These are phyloP conservation scores for Phycomyces nitens DNA, from an alignment of 192 early-diverging fungal species.

Conservation along the genomic window DNA sequence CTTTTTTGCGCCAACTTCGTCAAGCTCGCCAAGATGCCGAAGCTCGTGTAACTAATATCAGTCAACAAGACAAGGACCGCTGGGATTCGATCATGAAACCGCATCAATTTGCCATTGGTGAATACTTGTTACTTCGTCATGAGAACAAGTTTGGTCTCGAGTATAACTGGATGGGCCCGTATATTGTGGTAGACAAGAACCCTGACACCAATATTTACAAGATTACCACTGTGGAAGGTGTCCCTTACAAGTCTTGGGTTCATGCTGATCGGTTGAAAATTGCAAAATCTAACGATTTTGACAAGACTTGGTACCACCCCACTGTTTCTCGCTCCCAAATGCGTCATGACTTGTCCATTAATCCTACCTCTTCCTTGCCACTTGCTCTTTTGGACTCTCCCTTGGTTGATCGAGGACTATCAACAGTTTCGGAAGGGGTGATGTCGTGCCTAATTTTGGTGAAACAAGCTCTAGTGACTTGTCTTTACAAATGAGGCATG, in stretches of 20 bases:
- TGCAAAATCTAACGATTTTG: not conserved
- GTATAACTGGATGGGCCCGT: constrained; percentile 9
- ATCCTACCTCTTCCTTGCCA: no score
- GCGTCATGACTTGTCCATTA: no score
- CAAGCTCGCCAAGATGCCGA: not conserved
- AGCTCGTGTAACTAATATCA: not conserved
- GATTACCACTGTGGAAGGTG: not conserved
- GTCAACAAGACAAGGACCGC: not conserved
- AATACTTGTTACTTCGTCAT: not conserved
- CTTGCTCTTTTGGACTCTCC: no score
- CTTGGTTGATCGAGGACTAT: no score
- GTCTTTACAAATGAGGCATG: no score
- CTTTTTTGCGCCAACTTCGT: constrained; percentile 10
- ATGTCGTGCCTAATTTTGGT: no score
- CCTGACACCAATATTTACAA: not conserved
- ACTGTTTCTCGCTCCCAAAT: not conserved
- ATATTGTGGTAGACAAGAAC: not conserved
- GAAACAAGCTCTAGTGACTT: no score
- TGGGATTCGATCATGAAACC: constrained; percentile 6
- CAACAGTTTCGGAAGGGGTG: no score
- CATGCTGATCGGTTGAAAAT: not conserved
- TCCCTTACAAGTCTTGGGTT: constrained; percentile 6
- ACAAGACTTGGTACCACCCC: constrained; percentile 1
- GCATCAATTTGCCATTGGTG: not conserved
- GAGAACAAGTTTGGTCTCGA: constrained; percentile 5